Percentiles rank a stretch among this genome's conserved stretches.
Conservation (phyloP, 2,329 filamentous ascomycete species). For the Phialophora tarda region DNA sequence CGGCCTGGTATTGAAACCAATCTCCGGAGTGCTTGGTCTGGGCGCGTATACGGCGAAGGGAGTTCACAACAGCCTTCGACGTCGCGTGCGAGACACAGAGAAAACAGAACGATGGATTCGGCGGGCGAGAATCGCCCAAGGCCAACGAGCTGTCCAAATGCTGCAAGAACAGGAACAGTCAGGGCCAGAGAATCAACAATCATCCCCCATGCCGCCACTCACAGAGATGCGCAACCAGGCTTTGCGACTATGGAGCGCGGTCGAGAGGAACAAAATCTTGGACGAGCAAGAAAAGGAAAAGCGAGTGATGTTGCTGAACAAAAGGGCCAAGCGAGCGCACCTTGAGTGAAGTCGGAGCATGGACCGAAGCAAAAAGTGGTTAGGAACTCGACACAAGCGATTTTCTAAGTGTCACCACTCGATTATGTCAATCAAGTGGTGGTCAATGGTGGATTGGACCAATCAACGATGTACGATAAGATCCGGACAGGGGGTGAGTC, state of each 20-base stretch:
- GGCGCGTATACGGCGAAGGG: conserved; percentile 52
- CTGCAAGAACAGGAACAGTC: conserved; percentile 20
- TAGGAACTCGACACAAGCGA: background rate
- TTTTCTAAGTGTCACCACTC: background rate
- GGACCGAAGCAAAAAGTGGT: background rate
- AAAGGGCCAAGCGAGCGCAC: conserved; percentile 6
- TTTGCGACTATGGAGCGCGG: conserved; percentile 29
- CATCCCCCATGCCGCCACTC: conserved; percentile 16
- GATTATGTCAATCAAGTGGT: conserved; percentile 21
- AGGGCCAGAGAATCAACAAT: background rate
- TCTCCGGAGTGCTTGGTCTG: conserved; percentile 52
- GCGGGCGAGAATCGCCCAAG: conserved; percentile 39
- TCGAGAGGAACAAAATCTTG: conserved; percentile 29
- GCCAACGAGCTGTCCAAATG: conserved; percentile 29
- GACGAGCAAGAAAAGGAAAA: conserved; percentile 30
- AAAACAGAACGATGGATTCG: conserved; percentile 49
- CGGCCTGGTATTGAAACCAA: conserved; percentile 54
- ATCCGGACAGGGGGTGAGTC: background rate
- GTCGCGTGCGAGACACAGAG: conserved; percentile 43
- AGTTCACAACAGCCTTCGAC: conserved; percentile 49
- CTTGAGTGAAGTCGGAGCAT: conserved; percentile 5
- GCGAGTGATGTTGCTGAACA: conserved; percentile 15
- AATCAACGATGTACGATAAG: conserved; percentile 23
- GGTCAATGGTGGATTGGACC: conserved; percentile 6
- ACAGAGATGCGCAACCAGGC: conserved; percentile 34